phyloP scores from a whole-genome alignment of 2,329 filamentous ascomycete genomes.

The Hymenoscyphus occultus region DNA sequence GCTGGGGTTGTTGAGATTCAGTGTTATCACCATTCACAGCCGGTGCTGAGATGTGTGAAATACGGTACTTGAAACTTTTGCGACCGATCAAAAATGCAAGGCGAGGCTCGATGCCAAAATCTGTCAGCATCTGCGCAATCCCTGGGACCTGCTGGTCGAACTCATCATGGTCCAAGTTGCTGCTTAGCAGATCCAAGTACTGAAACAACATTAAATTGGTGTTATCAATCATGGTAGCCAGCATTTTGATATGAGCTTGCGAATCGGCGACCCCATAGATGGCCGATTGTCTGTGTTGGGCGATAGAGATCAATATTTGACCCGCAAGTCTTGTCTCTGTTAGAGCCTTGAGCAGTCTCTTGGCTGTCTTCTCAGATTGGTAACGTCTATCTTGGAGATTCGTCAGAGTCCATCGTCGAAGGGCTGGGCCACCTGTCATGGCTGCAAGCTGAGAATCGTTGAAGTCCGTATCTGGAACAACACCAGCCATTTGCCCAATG shows the following conservation, averaged over 20 bases:
- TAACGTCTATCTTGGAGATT: conserved; percentile 80
- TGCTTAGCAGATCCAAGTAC: conserved; percentile 84
- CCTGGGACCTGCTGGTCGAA: conserved; percentile 79
- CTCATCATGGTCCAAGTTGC: conserved; percentile 69
- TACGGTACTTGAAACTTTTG: conserved; percentile 65
- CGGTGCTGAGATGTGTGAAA: conserved; percentile 38
- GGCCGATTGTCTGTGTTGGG: conserved; percentile 85
- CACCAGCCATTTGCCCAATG: conserved; percentile 88
- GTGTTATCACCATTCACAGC: conserved; percentile 28
- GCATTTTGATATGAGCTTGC: conserved; percentile 80
- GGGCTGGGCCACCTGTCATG: conserved; percentile 79
- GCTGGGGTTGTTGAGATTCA: conserved; percentile 10
- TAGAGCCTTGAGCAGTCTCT: conserved; percentile 75
- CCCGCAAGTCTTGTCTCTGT: conserved; percentile 75
- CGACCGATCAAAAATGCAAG: conserved; percentile 84
- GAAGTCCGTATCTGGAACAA: conserved; percentile 81
- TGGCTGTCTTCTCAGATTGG: conserved; percentile 69
- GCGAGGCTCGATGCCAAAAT: conserved; percentile 75
- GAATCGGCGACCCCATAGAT: conserved; percentile 70
- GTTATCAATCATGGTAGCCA: conserved; percentile 86
- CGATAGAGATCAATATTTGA: conserved; percentile 82
- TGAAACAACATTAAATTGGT: conserved; percentile 81
- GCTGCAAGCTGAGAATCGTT: conserved; percentile 84
- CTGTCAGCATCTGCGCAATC: conserved; percentile 67
- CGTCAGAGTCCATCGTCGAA: conserved; percentile 77